Evolutionary conservation across 1,284 basidiomycete genomes (phyloP).

Genomic region (Apiotrichum domesticum): DNA sequence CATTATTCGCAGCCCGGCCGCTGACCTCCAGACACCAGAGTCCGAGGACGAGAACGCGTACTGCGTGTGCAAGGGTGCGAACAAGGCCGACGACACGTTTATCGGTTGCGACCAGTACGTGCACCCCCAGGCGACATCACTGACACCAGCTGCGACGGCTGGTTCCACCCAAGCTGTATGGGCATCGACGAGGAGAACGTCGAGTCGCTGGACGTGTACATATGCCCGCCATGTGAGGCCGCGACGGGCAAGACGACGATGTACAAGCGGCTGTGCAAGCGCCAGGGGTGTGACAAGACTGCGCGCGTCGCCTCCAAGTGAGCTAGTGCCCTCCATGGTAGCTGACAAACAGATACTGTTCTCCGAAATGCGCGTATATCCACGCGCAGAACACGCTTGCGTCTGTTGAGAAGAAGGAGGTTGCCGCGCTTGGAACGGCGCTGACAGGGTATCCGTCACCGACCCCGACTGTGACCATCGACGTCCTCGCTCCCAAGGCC

Average conservation of each 20-base stretch:
- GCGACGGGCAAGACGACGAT: constrained; percentile 31
- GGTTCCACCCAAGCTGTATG: constrained; percentile 42
- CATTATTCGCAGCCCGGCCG: no score
- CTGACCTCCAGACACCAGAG: neutral
- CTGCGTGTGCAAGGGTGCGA: constrained; percentile 38
- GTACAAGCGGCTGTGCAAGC: constrained; percentile 34
- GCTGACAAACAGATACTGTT: constrained; percentile 32
- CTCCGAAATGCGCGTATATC: constrained; percentile 31
- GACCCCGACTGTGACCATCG: constrained; percentile 13
- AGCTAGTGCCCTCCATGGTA: constrained; percentile 1
- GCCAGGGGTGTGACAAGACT: constrained; percentile 33
- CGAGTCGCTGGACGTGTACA: constrained; percentile 37
- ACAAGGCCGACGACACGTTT: constrained; percentile 38
- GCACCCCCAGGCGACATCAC: neutral
- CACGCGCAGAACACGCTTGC: constrained; percentile 26
- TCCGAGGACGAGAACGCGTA: constrained; percentile 21
- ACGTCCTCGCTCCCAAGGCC: neutral
- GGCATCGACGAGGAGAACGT: constrained; percentile 32
- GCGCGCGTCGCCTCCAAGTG: constrained; percentile 34
- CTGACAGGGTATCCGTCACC: constrained; percentile 27
- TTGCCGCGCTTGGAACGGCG: constrained; percentile 14
- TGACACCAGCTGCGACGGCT: constrained; percentile 37
- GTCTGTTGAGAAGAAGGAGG: constrained; percentile 25
- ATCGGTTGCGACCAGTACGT: constrained; percentile 40
- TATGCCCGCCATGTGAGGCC: constrained; percentile 38